A percentile compares a stretch with the other conserved stretches of the same genome.
Evolutionary conservation across 2,329 filamentous ascomycete genomes (phyloP).

Genomic region (Colletotrichum musae): DNA sequence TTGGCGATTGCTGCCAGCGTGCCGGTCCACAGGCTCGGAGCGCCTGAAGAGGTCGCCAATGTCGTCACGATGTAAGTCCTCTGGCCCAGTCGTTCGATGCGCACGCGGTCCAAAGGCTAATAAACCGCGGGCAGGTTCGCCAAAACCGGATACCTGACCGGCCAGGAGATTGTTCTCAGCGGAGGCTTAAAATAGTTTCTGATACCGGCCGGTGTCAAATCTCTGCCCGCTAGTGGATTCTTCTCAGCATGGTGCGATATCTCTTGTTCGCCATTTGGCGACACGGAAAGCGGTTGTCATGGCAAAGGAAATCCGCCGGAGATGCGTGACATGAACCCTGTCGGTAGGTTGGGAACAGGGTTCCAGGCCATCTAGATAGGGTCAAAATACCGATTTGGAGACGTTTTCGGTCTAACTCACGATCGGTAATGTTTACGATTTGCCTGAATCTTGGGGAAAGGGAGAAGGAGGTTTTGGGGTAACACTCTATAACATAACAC

Average conservation of each 20-base stretch:
- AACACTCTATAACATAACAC: not conserved
- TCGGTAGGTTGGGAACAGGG: not conserved
- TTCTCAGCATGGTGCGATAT: not conserved
- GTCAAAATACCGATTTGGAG: not conserved
- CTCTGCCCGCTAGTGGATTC: not conserved
- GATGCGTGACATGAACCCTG: not conserved
- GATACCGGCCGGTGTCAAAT: not conserved
- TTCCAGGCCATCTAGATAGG: not conserved
- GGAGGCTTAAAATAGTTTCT: conserved; percentile 45
- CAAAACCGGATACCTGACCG: conserved; percentile 49
- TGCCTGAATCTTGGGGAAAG: conserved; percentile 3
- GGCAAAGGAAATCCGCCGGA: not conserved
- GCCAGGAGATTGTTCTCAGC: conserved; percentile 47
- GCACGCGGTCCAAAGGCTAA: conserved; percentile 5
- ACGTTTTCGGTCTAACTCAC: not conserved
- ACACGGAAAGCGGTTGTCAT: not conserved
- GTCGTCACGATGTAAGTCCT: conserved; percentile 51
- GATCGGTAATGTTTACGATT: conserved; percentile 20
- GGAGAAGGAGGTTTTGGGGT: not conserved
- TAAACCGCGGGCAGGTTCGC: conserved; percentile 43
- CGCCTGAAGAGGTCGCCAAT: conserved; percentile 53
- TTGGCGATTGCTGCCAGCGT: conserved; percentile 52
- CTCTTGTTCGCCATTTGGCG: not conserved
- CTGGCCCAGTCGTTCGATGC: not conserved
- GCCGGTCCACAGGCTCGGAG: conserved; percentile 52